Base-by-base conservation (phyloP, 805 yeast species). In the Geotrichum ghanense region DNA sequence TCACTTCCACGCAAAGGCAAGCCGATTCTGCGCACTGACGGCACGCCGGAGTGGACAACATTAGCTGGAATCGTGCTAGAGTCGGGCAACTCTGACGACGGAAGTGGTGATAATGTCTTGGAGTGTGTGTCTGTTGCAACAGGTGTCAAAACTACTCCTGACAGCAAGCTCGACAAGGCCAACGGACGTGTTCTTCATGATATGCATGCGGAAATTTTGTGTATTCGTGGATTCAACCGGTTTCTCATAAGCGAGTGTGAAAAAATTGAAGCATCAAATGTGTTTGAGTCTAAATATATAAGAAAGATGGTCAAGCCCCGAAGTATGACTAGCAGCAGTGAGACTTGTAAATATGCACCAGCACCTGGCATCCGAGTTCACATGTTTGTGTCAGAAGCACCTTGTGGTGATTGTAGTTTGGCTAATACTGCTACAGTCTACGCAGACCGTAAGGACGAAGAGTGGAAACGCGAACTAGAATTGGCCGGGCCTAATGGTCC, bases 321-420 rank as follows among this genome's bases (percentile, higher is more conserved):
- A 16, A 31, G 19, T 6, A 12, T n/a, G 37, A 6, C 19, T 4
- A 12, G 27, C 7, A n/a, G 5, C 24, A 39, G 42, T 19, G 5
- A 7, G 9, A n/a, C 19, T n/a, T 26, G 12, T 12, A 7, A 39
- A 41, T 37, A 3, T 21, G 10, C 34, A 22, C 3, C 50, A 6
- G 39, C 39, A 48, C 23, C 23, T 1, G 39, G 37, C 2, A 60
- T 74, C 41, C 57, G 68, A 43, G 61, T 87, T 46, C 81, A 79
- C 0, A 58, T 87, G 51, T 81, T 76, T 50, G 66, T 83, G 3
- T 77, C 89, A 9, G 92, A 83, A 51, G 69, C 81, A 0, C 97
- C 97, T 0, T 89, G 97, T 66, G 97, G 97, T 1, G 97, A 89
- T 60, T 79, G 85, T 0, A 81, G 94, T 3, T 74, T 87, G 77